phyloP scores from a whole-genome alignment of 164 flowering plant species.

The Euptelea pleiosperma region DNA sequence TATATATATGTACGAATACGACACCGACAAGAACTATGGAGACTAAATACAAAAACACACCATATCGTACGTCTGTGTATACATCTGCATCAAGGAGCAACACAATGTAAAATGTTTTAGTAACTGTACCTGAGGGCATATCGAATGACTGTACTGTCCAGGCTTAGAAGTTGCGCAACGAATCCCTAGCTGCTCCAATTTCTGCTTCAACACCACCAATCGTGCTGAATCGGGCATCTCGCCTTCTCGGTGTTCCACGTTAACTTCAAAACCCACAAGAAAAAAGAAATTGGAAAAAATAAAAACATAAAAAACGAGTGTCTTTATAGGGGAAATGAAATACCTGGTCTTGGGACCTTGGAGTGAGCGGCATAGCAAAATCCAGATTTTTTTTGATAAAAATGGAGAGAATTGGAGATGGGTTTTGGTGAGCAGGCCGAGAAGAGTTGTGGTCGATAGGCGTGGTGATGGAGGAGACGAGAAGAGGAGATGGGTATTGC shows the following conservation, averaged over 20 bases:
- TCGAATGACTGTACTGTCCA: constrained; percentile 31
- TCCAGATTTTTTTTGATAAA: constrained; percentile 19
- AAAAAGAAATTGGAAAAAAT: neutral
- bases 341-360: constrained; percentile 18
- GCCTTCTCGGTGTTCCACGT: constrained; percentile 20
- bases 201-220: constrained; percentile 26
- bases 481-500: constrained; percentile 9
- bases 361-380: constrained; percentile 15
- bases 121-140: constrained; percentile 58
- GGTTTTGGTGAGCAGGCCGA: constrained; percentile 16
- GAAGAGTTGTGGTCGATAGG: constrained; percentile 8
- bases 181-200: constrained; percentile 38
- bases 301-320: neutral
- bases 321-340: neutral
- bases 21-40: no score
- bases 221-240: constrained; percentile 6
- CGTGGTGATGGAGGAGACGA: neutral
- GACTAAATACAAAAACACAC: no score
- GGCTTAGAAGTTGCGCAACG: constrained; percentile 24
- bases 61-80: no score
- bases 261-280: constrained; percentile 13
- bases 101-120: no score
- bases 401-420: constrained; percentile 8
- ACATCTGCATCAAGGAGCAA: no score
- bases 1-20: neutral